Base-by-base conservation (phyloP, 1,139 yeast species). In the Saccharomycopsis hybrid region DNA sequence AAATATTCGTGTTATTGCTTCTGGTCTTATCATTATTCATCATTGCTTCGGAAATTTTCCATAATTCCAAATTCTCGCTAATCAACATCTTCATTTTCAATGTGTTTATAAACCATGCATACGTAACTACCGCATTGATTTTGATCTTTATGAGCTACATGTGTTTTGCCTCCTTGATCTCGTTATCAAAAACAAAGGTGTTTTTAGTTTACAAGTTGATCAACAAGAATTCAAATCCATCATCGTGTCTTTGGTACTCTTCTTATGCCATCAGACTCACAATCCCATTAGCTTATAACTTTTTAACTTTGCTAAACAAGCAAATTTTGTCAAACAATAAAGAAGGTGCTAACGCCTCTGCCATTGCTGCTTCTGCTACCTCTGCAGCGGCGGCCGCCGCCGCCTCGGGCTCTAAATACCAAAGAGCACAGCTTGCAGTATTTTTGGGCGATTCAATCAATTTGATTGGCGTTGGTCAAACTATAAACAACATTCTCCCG, bases 241-340 rank as follows among this genome's bases (percentile, higher is more conserved):
- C 85, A 1, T 80, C 88, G 32, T 74, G 85, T 36, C 73, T 87
- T 44, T 87, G 86, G 63, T 87, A 85, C 64, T 80, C 90, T 29
- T 84, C 86, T 60, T 87, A 87, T 60, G 80, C 86, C 35, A 86
- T 92, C 49, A 78, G 96, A 56, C 70, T 87, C 61, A 85, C 95
- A 0, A 82, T 87, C 11, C 96, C 96, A 2, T 70, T 87, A 56
- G 79, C 87, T 36, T 87, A 85, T 67, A 87, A 87, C 64, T 87
- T 85, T 62, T 65, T 86, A 52, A 85, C 86, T 38, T 68, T 87
- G 47, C 73, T 84, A 54, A 72, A 79, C 9, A 70, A 77, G 29
- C 78, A 27, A 57, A 59, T 36, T 59, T 58, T 54, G 63, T 27
- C 67, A 71, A 24, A 31, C 11, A 33, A 37, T 3, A 29, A 18